These are phyloP conservation scores for Salix dunnii DNA, from an alignment of 345 rosid genomes.

Conservation along the genomic window DNA sequence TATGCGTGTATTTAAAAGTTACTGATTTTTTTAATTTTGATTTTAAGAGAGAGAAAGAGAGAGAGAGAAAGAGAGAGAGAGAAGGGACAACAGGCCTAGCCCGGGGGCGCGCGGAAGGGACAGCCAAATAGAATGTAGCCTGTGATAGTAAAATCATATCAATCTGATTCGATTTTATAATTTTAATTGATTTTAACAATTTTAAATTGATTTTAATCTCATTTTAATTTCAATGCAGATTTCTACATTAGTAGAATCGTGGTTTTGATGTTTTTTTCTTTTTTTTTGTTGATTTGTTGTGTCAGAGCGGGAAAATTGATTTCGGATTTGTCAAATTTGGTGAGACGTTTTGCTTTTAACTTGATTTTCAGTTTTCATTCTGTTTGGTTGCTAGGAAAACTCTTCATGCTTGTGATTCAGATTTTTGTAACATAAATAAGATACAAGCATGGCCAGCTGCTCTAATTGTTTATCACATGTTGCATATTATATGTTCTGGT, in stretches of 20 bases:
- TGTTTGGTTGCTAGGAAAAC: slow-evolving; percentile 4
- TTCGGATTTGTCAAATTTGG: slow-evolving; percentile 58
- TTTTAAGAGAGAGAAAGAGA: too few relatives aligned
- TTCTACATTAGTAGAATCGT: neutral
- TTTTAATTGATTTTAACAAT: too few relatives aligned
- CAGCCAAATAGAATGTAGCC: too few relatives aligned
- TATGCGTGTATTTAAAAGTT: too few relatives aligned
- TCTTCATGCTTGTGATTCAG: neutral
- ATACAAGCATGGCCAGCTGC: neutral
- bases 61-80: too few relatives aligned
- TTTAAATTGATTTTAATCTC: too few relatives aligned
- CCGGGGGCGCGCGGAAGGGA: too few relatives aligned
- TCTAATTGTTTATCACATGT: neutral
- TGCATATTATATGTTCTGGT: neutral
- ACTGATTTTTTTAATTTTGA: too few relatives aligned
- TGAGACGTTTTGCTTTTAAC: slow-evolving; percentile 32
- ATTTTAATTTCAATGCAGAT: neutral
- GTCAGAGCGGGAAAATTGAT: slow-evolving; percentile 56
- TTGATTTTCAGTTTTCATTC: slow-evolving; percentile 4
- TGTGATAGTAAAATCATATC: too few relatives aligned
- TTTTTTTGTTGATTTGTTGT: slow-evolving; percentile 20
- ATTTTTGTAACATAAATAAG: neutral
- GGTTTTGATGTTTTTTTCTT: neutral
- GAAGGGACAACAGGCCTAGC: too few relatives aligned
- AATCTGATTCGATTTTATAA: too few relatives aligned